phyloP scores from a whole-genome alignment of 2,329 filamentous ascomycete species.

The Metarhizium sp. region DNA sequence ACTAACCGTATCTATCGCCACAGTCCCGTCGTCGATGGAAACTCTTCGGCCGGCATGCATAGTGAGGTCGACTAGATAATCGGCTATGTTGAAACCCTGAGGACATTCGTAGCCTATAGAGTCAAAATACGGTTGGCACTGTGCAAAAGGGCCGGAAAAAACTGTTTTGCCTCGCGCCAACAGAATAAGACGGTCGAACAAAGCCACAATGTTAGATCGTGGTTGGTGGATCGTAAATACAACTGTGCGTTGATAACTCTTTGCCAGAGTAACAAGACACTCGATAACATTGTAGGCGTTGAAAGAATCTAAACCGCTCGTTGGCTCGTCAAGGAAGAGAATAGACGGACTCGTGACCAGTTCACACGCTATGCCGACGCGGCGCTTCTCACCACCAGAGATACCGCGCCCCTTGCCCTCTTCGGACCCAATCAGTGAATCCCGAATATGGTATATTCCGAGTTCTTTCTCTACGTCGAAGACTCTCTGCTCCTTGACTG shows the following conservation, averaged over 20 bases:
- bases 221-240: conserved; percentile 98
- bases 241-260: conserved; percentile 93
- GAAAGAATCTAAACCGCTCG: conserved; percentile 89
- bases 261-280: conserved; percentile 86
- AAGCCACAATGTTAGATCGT: conserved; percentile 92
- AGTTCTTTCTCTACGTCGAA: conserved; percentile 92
- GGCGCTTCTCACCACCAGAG: conserved; percentile 90
- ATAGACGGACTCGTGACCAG: conserved; percentile 96
- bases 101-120: conserved; percentile 86
- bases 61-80: conserved; percentile 93
- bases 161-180: conserved; percentile 83
- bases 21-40: conserved; percentile 43
- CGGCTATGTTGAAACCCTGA: conserved; percentile 95
- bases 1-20: conserved; percentile 48
- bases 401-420: conserved; percentile 91
- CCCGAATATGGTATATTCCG: conserved; percentile 86
- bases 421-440: conserved; percentile 92
- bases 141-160: conserved; percentile 82
- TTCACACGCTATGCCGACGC: conserved; percentile 95
- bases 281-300: conserved; percentile 98
- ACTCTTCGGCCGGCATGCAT: conserved; percentile 76
- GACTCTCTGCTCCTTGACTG: conserved; percentile 84
- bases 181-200: conserved; percentile 90
- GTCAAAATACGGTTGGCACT: conserved; percentile 90
- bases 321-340: conserved; percentile 93